A percentile compares a stretch with the other conserved stretches of the same genome.
phyloP scores from a whole-genome alignment of 1,284 basidiomycete genomes.

The Cryptococcus sp. region DNA sequence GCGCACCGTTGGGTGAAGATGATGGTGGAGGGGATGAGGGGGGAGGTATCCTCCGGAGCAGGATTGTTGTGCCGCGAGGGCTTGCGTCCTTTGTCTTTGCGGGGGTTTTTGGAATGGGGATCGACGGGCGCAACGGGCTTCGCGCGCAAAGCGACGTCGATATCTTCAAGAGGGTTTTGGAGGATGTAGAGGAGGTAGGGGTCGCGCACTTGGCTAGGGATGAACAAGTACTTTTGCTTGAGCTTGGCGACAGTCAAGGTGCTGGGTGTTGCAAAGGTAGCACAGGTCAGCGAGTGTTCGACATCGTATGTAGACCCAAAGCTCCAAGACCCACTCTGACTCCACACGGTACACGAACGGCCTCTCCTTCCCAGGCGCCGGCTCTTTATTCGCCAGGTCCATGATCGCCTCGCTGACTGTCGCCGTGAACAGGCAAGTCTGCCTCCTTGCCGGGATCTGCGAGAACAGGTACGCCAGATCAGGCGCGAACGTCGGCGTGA shows the following conservation, averaged over 20 bases:
- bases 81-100: conserved; percentile 22
- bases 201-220: conserved; percentile 93
- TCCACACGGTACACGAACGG: conserved; percentile 84
- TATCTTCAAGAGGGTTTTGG: conserved; percentile 78
- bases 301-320: neutral
- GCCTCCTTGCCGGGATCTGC: conserved; percentile 75
- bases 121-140: conserved; percentile 9
- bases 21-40: conserved; percentile 77
- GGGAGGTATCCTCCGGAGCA: conserved; percentile 50
- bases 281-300: neutral
- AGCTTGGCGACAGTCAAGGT: conserved; percentile 81
- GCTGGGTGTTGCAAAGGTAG: conserved; percentile 50
- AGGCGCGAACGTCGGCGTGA: conserved; percentile 84
- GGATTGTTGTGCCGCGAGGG: conserved; percentile 19
- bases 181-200: conserved; percentile 87
- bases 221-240: conserved; percentile 85
- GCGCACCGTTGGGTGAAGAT: conserved; percentile 87
- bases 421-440: conserved; percentile 95
- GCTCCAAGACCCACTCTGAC: conserved; percentile 60
- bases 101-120: conserved; percentile 4
- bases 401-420: conserved; percentile 88
- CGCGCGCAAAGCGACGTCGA: conserved; percentile 45
- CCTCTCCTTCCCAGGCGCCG: conserved; percentile 74
- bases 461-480: conserved; percentile 79
- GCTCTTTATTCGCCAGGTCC: conserved; percentile 67